A percentile compares a stretch with the other conserved stretches of the same genome.
These are phyloP conservation scores for Pythium phragmiticola DNA, from an alignment of 352 stramenopile genomes.

Conservation along the genomic window DNA sequence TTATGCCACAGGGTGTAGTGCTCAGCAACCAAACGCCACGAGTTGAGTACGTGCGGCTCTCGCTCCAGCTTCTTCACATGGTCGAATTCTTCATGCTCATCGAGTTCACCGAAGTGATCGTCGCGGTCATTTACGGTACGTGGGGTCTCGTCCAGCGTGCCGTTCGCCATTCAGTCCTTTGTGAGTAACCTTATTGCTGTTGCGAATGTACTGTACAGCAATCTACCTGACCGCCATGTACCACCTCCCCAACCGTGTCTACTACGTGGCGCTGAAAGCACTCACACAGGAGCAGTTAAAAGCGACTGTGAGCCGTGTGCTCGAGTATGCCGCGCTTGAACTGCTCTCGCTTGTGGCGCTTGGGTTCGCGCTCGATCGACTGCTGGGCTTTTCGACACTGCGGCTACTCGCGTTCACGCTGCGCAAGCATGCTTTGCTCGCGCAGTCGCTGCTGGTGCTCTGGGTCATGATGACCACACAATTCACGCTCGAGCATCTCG, in stretches of 20 bases:
- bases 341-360: conserved; percentile 24
- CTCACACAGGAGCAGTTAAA: conserved; percentile 4
- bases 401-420: no score
- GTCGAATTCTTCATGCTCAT: conserved; percentile 18
- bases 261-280: conserved; percentile 20
- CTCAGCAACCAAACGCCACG: not conserved
- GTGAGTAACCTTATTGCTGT: no score
- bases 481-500: conserved; percentile 22
- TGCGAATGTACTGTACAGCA: not conserved
- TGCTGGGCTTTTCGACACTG: no score
- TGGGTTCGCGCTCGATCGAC: not conserved
- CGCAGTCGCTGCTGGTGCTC: no score
- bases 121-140: conserved; percentile 14
- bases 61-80: conserved; percentile 14
- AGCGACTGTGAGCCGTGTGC: conserved; percentile 5
- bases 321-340: conserved; percentile 32
- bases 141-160: no score
- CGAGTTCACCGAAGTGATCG: conserved; percentile 12
- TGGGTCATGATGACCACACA: conserved; percentile 4
- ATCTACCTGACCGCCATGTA: conserved; percentile 23
- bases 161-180: not conserved
- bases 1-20: no score
- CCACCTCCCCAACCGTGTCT: conserved; percentile 25
- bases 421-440: no score
- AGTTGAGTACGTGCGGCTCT: conserved; percentile 6